These are phyloP conservation scores for Biscogniauxia sp. DNA, from an alignment of 2,329 filamentous ascomycete species.

Conservation along the genomic window DNA sequence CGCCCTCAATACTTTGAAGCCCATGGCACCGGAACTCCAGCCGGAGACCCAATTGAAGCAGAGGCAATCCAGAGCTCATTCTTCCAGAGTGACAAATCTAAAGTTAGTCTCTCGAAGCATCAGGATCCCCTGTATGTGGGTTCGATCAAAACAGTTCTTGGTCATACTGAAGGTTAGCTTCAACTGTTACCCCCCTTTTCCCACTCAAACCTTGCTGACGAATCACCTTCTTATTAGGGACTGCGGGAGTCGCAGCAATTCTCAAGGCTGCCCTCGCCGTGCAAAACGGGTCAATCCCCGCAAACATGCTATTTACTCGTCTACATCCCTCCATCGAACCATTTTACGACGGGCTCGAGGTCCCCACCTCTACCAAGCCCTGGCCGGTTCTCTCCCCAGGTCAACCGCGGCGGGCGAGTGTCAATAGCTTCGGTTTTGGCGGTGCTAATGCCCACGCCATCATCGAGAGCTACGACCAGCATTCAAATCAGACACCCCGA, in stretches of 20 bases:
- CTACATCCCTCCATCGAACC: slow-evolving; percentile 29
- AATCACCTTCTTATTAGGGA: background rate
- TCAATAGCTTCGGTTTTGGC: slow-evolving; percentile 10
- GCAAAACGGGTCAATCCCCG: slow-evolving; percentile 21
- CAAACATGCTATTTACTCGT: slow-evolving; percentile 31
- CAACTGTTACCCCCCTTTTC: no score
- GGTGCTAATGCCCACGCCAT: slow-evolving; percentile 12
- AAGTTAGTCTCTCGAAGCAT: no score
- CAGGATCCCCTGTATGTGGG: slow-evolving; percentile 15
- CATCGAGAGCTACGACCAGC: slow-evolving; percentile 4
- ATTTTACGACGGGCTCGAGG: slow-evolving; percentile 18
- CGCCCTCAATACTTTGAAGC: slow-evolving; percentile 23
- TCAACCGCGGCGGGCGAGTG: slow-evolving; percentile 13
- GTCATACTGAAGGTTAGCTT: slow-evolving; percentile 26
- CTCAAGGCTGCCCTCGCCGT: slow-evolving; percentile 22
- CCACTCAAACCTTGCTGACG: no score
- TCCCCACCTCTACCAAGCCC: slow-evolving; percentile 5
- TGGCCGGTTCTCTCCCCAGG: slow-evolving; percentile 18
- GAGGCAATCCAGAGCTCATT: slow-evolving; percentile 18
- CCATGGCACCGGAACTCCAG: slow-evolving; percentile 24
- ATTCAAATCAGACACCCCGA: background rate
- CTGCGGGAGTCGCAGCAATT: slow-evolving; percentile 27
- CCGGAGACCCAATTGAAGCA: slow-evolving; percentile 25
- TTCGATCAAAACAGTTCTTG: slow-evolving; percentile 28
- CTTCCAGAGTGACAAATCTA: background rate